Evolutionary conservation across 345 rosid genomes (phyloP), one percentile per base, ranked within the genome.

Genomic region (Lenwebbia sp.): DNA sequence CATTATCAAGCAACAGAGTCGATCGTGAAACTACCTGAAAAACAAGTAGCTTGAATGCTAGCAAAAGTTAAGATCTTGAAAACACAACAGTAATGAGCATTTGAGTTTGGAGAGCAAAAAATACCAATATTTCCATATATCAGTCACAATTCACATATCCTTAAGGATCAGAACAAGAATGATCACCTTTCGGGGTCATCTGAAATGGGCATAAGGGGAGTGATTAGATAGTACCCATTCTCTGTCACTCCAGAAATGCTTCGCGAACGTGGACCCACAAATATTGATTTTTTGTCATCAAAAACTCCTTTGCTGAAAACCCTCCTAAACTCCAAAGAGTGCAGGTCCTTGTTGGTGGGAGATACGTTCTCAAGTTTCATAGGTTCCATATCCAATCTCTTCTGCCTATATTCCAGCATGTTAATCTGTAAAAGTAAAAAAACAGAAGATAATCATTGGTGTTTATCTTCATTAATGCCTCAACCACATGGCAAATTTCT

Each of bases 181-280:
- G 82, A 90, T 89, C 91, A 96, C 99, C 98, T 95, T 84, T 93
- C 94, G 56, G 90, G 91, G 88, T 94, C 65, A 33, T 86, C 82
- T 21, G 94, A 88, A 85, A 94, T 85, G 5, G 99, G 98, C 94
- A 95, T 41, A 33, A 97, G 91, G 85, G 99, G 99, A 25, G 96
- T 94, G 86, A 96, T 93, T 75, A 96, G 88, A 89, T 89, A 94
- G 86, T 90, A 95, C 55, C 99, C 99, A 90, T 95, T 97, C 88
- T 95, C 99, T 54, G 99, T 95, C 65, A 96, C 92, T 82, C 99
- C 99, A 0, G 98, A 97, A 87, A 97, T 93, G 89, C 95, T 94
- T 90, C 98, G 93, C 85, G 99, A 95, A 44, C 99, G 96, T 78
- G 99, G 99, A 74, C 99, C 99, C 60, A 97, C 90, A 90, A 82